Evolutionary conservation across 805 yeast species (phyloP).

Genomic region (Pichia pseudocactophila): DNA sequence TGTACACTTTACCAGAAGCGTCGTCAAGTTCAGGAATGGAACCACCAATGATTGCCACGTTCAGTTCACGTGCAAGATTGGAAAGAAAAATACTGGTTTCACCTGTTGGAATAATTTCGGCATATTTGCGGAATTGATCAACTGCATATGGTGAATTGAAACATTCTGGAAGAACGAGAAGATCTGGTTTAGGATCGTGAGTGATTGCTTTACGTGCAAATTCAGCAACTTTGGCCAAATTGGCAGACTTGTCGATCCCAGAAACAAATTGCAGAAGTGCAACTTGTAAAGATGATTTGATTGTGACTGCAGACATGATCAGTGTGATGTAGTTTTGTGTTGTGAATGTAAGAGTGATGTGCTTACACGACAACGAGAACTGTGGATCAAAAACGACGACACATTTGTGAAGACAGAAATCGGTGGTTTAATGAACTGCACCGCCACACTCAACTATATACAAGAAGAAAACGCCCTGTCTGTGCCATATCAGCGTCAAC

Average conservation of each 20-base stretch:
- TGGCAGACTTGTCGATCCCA: constrained; percentile 72
- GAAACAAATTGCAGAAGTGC: constrained; percentile 82
- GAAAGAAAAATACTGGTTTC: constrained; percentile 56
- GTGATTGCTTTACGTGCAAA: constrained; percentile 55
- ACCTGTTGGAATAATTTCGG: constrained; percentile 78
- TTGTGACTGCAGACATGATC: constrained; percentile 9
- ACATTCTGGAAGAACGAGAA: constrained; percentile 89
- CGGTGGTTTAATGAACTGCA: too few species aligned
- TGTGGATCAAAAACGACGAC: too few species aligned
- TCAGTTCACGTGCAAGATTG: constrained; percentile 53
- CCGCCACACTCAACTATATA: too few species aligned
- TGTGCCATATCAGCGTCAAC: too few species aligned
- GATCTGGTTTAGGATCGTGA: constrained; percentile 47
- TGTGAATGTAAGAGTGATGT: too few species aligned
- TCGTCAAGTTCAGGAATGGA: constrained; percentile 76
- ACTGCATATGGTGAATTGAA: constrained; percentile 94
- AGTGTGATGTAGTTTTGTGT: too few species aligned
- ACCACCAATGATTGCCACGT: constrained; percentile 75
- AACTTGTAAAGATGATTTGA: constrained; percentile 51
- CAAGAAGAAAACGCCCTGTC: too few species aligned
- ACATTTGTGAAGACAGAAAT: too few species aligned
- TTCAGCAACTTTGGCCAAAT: constrained; percentile 57
- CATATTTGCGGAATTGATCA: constrained; percentile 75
- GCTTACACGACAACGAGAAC: too few species aligned
- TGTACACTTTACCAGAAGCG: constrained; percentile 45